Evolutionary conservation across 306 rosid genomes (phyloP), one percentile per base, ranked within the genome.

Genomic region (Pyrus bretschneideri): DNA sequence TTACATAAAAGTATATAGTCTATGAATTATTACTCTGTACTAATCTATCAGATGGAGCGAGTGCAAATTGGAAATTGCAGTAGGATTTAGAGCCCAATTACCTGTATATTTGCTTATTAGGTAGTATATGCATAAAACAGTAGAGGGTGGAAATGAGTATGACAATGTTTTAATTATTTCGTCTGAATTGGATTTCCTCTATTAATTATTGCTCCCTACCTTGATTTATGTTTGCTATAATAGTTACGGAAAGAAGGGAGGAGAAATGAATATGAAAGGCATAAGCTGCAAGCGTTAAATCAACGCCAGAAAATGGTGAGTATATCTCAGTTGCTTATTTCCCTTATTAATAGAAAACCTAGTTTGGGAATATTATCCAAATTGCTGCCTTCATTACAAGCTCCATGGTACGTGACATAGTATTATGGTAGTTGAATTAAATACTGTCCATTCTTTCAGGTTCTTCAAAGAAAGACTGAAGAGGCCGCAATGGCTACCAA

Each of bases 401-500:
- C 45, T 18, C 5, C 25, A 5, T 46, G 46, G 4, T 66, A 31
- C 6, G 12, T 5, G 15, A 38, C 60, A 31, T 68, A 17, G 4
- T 6, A 35, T 25, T 25, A 42, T 64, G 38, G 54, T 14, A 67
- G 78, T 64, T 66, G 18, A 55, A 55, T 76, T 66, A 54, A 49
- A 11, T 23, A 27, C 46, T 15, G 22, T 78, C 62, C 45, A 71
- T 75, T 74, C 57, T 80, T 79, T 78, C 87, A 96, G 99, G 99
- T 96, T 82, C 99, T 96, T 78, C 99, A 96, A 71, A 89, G 99
- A 81, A 96, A 96, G 86, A 96, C 99, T 33, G 99, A 96, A 88
- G 99, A 96, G 87, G 99, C 99, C 68, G 96, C 99, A 57, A 87
- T 91, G 94, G 99, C 99, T 76, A 96, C 99, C 82, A 96, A 96